Evolutionary conservation across 176 grass and related monocot species (phyloP).

Genomic region (Triticum turgidum): DNA sequence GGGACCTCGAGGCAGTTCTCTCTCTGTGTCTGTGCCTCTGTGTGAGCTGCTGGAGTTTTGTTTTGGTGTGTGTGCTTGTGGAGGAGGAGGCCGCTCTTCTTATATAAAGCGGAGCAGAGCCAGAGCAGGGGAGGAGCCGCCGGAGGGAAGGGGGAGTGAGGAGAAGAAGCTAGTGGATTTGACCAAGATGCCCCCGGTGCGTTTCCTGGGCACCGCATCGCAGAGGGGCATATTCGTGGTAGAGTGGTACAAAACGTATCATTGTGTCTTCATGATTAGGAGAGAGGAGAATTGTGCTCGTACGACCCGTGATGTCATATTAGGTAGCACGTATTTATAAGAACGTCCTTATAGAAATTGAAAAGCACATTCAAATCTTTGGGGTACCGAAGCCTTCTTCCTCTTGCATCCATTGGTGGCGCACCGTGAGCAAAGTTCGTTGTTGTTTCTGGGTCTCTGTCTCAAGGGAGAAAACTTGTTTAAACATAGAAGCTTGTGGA

Average conservation of each 20-base stretch:
- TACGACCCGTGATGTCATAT: not conserved
- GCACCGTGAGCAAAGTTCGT: too few relatives aligned
- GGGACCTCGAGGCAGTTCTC: not conserved
- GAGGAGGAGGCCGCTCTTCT: not conserved
- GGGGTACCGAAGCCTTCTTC: too few relatives aligned
- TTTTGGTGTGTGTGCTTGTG: not conserved
- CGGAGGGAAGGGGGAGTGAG: not conserved
- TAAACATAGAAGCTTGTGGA: too few relatives aligned
- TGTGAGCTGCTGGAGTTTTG: not conserved
- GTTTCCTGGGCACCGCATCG: conserved; percentile 51
- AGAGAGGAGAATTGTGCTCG: not conserved
- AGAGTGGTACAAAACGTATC: not conserved
- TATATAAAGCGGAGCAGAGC: not conserved
- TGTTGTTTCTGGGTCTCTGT: too few relatives aligned
- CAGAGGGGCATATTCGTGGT: conserved; percentile 24
- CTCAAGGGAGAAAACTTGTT: too few relatives aligned
- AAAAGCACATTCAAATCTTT: too few relatives aligned
- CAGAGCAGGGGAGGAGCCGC: not conserved
- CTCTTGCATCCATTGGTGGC: too few relatives aligned
- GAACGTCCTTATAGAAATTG: too few relatives aligned
- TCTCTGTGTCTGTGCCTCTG: too few relatives aligned
- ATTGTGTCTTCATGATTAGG: not conserved
- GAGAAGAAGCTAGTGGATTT: not conserved
- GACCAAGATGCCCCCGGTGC: conserved; percentile 21
- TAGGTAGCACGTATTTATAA: too few relatives aligned